Base-by-base conservation (phyloP, 306 rosid species). In the Rubus parviflorus region DNA sequence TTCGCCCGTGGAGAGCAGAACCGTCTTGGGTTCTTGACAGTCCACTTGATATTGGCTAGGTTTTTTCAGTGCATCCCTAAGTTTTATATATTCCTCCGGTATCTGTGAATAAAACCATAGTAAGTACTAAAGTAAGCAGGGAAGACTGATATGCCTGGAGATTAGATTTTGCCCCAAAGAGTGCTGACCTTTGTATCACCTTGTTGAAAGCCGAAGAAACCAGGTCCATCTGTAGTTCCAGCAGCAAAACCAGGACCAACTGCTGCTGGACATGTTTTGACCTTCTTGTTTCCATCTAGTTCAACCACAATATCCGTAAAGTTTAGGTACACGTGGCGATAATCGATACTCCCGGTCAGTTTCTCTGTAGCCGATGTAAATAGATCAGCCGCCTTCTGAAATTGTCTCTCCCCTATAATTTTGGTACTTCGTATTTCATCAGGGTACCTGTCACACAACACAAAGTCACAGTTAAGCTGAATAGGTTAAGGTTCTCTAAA, bases 241-340 rank as follows among this genome's bases (percentile, higher is more conserved):
- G 98, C 98, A 3, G 98, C 97, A 80, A 93, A 93, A 80, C 92
- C 98, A 40, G 98, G 89, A 82, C 98, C 98, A 41, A 93, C 88
- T 1, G 97, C 98, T 1, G 97, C 93, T 38, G 97, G 96, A 66
- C 97, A 91, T 1, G 98, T 93, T 80, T 68, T 89, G 7, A 88
- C 94, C 11, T 75, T 79, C 67, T 77, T 78, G 41, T 82, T 82
- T 54, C 72, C 86, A 20, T 75, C 86, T 63, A 93, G 53, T 38
- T 78, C 83, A 60, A 91, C 94, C 77, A 88, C 85, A 77, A 90
- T 85, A 19, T 88, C 67, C 0, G 98, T 93, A 46, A 91, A 88
- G 61, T 93, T 86, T 22, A 93, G 70, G 76, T 91, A 91, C 53
- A 85, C 88, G 17, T 87, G 98, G 19, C 88, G 90, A 73, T 82